Evolutionary conservation across 768 basidiomycete species (phyloP).

Genomic region (Trametes coccinea): DNA sequence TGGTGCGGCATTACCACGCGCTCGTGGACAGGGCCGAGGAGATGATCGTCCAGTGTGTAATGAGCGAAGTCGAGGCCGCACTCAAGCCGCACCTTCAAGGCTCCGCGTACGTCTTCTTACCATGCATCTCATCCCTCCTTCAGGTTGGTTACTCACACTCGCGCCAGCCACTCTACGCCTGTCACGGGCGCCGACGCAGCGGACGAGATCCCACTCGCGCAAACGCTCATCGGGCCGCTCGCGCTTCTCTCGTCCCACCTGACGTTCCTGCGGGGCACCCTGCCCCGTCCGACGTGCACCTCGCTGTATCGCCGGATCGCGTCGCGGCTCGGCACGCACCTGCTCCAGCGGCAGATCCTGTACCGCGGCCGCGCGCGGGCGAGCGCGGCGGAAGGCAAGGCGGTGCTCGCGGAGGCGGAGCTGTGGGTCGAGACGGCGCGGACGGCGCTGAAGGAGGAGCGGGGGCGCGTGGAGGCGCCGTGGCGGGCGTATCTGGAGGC

Average conservation of each 20-base stretch:
- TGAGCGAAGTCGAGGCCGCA: slow-evolving; percentile 75
- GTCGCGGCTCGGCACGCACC: slow-evolving; percentile 68
- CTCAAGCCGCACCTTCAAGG: slow-evolving; percentile 67
- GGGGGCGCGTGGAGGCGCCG: slow-evolving; percentile 59
- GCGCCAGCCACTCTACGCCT: slow-evolving; percentile 24
- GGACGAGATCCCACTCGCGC: slow-evolving; percentile 55
- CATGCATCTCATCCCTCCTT: not conserved
- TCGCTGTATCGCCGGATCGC: slow-evolving; percentile 76
- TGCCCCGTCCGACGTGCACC: slow-evolving; percentile 60
- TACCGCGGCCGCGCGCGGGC: slow-evolving; percentile 71
- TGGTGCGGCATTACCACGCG: slow-evolving; percentile 62
- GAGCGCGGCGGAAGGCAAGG: slow-evolving; percentile 56
- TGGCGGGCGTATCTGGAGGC: slow-evolving; percentile 77
- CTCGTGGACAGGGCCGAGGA: slow-evolving; percentile 76
- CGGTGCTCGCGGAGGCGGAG: slow-evolving; percentile 69
- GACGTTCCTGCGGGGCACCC: slow-evolving; percentile 58
- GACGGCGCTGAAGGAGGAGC: slow-evolving; percentile 52
- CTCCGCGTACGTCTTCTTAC: slow-evolving; percentile 36
- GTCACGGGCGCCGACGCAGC: slow-evolving; percentile 26
- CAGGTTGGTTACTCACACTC: not conserved
- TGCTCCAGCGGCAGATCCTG: slow-evolving; percentile 79
- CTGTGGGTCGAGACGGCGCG: slow-evolving; percentile 84
- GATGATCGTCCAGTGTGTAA: slow-evolving; percentile 82
- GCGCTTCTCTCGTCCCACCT: slow-evolving; percentile 82
- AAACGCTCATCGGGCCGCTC: slow-evolving; percentile 74